Evolutionary conservation across 805 yeast genomes (phyloP), one percentile per base, ranked within the genome.

Genomic region (Saturnispora diversa): DNA sequence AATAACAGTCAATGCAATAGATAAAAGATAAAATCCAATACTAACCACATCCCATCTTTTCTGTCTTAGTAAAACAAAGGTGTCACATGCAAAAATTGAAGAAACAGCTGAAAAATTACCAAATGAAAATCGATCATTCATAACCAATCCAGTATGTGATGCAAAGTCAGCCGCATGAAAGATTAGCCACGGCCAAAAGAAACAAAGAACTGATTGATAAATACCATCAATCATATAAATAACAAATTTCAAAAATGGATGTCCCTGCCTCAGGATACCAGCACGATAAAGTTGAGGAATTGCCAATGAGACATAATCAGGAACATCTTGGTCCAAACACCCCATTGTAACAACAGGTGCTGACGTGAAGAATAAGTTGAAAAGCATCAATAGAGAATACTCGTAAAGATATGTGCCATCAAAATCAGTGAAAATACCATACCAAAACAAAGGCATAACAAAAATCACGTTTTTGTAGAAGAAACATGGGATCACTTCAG

Each of bases 351-450:
- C 80, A 34, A 83, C 83, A 4, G 94, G 90, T 43, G 82, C 60
- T 7, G 92, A 82, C 1, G 92, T 83, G 53, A 83, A 83, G 4
- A 86, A 85, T 65, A 84, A 69, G 57, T 83, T 83, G 68, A 77
- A 83, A 55, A 83, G 74, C 75, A 81, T 79, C 61, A 84, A 69
- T 55, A 73, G 80, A 17, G 94, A 83, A 61, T 74, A 84, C 60
- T 83, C 90, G 51, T 75, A 82, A 54, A 82, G 64, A 54, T 82
- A 83, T 2, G 87, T 70, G 25, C 87, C 87, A 56, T 84, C 92
- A 53, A 77, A 83, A 51, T 75, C 64, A 53, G 66, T 73, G 62
- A 66, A 81, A 30, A 79, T 69, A 39, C 85, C 84, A 55, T 67
- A 83, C 90, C 92, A 83, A 60, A 83, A 82, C 56, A 79, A 66